These are phyloP conservation scores for Bacterosira constricta DNA, from an alignment of 108 stramenopile genomes.

Conservation along the genomic window DNA sequence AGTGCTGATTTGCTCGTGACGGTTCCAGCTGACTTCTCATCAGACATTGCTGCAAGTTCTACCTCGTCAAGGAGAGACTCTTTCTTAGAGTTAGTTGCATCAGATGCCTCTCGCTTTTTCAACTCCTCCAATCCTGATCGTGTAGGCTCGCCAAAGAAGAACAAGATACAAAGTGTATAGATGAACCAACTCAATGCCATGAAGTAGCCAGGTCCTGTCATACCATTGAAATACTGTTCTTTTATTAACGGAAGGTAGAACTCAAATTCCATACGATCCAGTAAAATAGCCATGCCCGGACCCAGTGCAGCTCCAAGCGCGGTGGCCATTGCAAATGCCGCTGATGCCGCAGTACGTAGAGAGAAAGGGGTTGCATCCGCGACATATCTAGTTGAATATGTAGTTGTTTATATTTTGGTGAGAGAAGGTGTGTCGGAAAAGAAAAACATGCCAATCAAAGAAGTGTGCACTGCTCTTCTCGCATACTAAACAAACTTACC, in stretches of 20 bases:
- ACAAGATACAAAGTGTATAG: slow-evolving; percentile 32
- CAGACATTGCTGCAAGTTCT: slow-evolving; percentile 3
- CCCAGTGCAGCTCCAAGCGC: slow-evolving; percentile 77
- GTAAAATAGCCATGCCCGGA: slow-evolving; percentile 70
- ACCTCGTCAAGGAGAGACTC: slow-evolving; percentile 1
- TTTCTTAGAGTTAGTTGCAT: slow-evolving; percentile 16
- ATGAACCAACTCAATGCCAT: slow-evolving; percentile 62
- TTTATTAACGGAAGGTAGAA: slow-evolving; percentile 58
- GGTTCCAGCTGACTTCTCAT: background rate
- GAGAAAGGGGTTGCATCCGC: slow-evolving; percentile 75
- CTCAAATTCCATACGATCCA: slow-evolving; percentile 61
- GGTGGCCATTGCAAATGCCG: slow-evolving; percentile 71
- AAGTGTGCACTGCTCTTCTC: too few species aligned
- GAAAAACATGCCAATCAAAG: background rate
- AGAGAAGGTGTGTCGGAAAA: background rate
- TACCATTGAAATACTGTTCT: slow-evolving; percentile 62
- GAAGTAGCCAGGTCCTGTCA: slow-evolving; percentile 73
- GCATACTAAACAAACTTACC: slow-evolving; percentile 15
- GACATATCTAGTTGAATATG: slow-evolving; percentile 55
- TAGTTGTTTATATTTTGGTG: background rate
- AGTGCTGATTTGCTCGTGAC: background rate
- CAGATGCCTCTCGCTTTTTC: slow-evolving; percentile 26
- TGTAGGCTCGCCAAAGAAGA: slow-evolving; percentile 56
- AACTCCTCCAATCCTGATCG: slow-evolving; percentile 65
- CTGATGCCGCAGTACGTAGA: slow-evolving; percentile 65